Percentiles rank a stretch among this genome's conserved stretches.
phyloP scores from a whole-genome alignment of 163 green algal species.

The Dunaliella salina region DNA sequence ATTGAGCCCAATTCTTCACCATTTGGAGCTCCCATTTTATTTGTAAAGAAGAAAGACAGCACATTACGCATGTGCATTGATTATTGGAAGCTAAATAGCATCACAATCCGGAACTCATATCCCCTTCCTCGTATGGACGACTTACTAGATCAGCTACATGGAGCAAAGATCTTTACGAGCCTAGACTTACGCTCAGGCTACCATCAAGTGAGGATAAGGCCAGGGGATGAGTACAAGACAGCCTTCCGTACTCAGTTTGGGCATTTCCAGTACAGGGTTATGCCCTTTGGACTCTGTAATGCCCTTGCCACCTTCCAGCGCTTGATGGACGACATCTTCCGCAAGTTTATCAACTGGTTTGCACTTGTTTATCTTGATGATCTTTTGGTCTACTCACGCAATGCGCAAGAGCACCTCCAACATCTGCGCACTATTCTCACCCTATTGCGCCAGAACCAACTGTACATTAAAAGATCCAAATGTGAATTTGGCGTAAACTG shows the following conservation, averaged over 20 bases:
- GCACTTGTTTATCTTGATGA: not conserved
- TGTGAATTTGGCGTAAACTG: slow-evolving; percentile 30
- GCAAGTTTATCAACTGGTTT: not conserved
- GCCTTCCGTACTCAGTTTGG: slow-evolving; percentile 57
- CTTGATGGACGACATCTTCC: not conserved
- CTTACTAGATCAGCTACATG: slow-evolving; percentile 52
- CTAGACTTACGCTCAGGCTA: slow-evolving; percentile 60
- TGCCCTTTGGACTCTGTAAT: slow-evolving; percentile 37
- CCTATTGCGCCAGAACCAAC: slow-evolving; percentile 30
- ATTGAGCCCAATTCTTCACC: slow-evolving; percentile 25
- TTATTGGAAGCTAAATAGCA: slow-evolving; percentile 58
- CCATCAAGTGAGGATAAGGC: slow-evolving; percentile 49
- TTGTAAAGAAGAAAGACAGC: slow-evolving; percentile 50
- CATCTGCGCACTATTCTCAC: slow-evolving; percentile 47
- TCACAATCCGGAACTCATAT: slow-evolving; percentile 55
- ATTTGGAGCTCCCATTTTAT: slow-evolving; percentile 44
- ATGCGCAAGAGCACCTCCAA: slow-evolving; percentile 36
- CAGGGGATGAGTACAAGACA: slow-evolving; percentile 56
- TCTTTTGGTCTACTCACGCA: slow-evolving; percentile 36
- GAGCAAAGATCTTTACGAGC: slow-evolving; percentile 45
- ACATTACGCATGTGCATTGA: slow-evolving; percentile 53
- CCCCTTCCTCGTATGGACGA: slow-evolving; percentile 65
- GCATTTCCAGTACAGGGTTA: slow-evolving; percentile 52
- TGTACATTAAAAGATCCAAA: slow-evolving; percentile 41
- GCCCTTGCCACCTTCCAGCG: not conserved